These are phyloP conservation scores for Pyricularia sp. DNA, from an alignment of 2,329 filamentous ascomycete genomes.

Conservation along the genomic window DNA sequence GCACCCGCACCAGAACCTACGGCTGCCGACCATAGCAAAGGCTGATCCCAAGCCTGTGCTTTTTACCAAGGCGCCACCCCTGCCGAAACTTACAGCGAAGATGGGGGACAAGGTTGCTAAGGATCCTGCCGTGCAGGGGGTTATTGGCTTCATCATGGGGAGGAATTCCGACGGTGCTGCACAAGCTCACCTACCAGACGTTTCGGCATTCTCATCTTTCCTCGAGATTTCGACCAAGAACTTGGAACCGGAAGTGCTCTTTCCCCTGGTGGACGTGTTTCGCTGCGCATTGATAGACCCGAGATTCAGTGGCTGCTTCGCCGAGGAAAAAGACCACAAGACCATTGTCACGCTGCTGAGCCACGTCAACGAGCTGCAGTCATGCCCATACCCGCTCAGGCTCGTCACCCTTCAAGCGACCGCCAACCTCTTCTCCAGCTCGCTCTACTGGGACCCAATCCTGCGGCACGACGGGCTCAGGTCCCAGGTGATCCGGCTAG, in stretches of 20 bases:
- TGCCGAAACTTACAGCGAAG: slow-evolving; percentile 74
- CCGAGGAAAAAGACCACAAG: slow-evolving; percentile 59
- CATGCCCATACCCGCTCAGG: slow-evolving; percentile 70
- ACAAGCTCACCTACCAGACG: slow-evolving; percentile 61
- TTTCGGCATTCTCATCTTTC: slow-evolving; percentile 54
- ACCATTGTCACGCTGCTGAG: slow-evolving; percentile 55
- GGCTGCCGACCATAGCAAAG: slow-evolving; percentile 60
- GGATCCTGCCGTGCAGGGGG: slow-evolving; percentile 49
- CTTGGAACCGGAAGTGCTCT: slow-evolving; percentile 58
- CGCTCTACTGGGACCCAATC: slow-evolving; percentile 59
- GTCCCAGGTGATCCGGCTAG: slow-evolving; percentile 53
- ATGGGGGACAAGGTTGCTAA: slow-evolving; percentile 47
- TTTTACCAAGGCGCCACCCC: slow-evolving; percentile 70
- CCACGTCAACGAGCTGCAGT: slow-evolving; percentile 43
- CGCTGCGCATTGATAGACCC: slow-evolving; percentile 69
- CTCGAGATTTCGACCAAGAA: slow-evolving; percentile 43
- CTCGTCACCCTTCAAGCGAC: slow-evolving; percentile 75
- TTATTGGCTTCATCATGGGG: slow-evolving; percentile 63
- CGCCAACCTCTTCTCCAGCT: slow-evolving; percentile 76
- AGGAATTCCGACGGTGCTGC: slow-evolving; percentile 48
- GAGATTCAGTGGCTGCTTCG: slow-evolving; percentile 72
- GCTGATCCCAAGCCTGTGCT: slow-evolving; percentile 56
- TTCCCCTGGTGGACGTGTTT: slow-evolving; percentile 78
- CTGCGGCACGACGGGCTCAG: slow-evolving; percentile 42
- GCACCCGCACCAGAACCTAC: slow-evolving; percentile 66